Conservation (phyloP, 306 rosid genomes). For the Vigna unguiculata region DNA sequence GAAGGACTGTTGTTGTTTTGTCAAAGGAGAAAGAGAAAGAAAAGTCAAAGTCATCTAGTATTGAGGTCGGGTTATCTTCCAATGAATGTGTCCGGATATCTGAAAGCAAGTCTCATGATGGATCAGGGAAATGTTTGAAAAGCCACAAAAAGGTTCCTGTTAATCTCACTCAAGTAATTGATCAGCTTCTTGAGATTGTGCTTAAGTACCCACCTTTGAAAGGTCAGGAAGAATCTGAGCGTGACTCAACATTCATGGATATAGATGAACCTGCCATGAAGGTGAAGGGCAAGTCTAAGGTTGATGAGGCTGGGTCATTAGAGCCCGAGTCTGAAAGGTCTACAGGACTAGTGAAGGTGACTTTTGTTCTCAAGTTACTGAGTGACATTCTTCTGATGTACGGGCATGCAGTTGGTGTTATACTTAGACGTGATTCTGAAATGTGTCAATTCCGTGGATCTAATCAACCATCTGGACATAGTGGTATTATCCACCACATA, state of each 20-base stretch:
- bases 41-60: conserved; percentile 66
- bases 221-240: conserved; percentile 59
- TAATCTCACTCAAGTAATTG: conserved; percentile 92
- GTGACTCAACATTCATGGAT: conserved; percentile 76
- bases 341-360: conserved; percentile 90
- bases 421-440: conserved; percentile 92
- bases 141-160: conserved; percentile 89
- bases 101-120: conserved; percentile 85
- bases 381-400: conserved; percentile 96
- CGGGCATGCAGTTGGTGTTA: conserved; percentile 90
- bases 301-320: conserved; percentile 62
- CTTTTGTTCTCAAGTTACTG: conserved; percentile 91
- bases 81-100: conserved; percentile 80
- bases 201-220: conserved; percentile 72
- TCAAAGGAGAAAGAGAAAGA: conserved; percentile 95
- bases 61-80: conserved; percentile 74
- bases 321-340: conserved; percentile 88
- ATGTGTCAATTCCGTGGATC: conserved; percentile 82
- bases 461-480: conserved; percentile 70
- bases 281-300: conserved; percentile 96
- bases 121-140: conserved; percentile 80
- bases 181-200: conserved; percentile 96
- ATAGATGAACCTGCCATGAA: conserved; percentile 88
- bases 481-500: conserved; percentile 83
- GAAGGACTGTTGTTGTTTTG: conserved; percentile 80